Evolutionary conservation across 1,284 basidiomycete species (phyloP).

Genomic region (Filobasidium uniguttulatum): DNA sequence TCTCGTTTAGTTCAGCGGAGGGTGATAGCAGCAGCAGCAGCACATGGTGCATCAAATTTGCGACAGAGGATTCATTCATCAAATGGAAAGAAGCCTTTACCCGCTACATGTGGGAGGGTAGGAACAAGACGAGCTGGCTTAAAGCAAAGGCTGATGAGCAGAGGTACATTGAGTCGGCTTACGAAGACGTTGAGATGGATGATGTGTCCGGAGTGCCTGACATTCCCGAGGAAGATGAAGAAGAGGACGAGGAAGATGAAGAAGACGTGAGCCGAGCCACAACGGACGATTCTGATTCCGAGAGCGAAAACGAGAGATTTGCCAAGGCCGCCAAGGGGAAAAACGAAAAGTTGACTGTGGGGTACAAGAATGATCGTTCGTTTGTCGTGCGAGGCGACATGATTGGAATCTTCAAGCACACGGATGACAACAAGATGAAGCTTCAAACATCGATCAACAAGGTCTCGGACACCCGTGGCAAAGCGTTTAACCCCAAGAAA

Average conservation of each 20-base stretch:
- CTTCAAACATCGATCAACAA: conserved; percentile 82
- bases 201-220: conserved; percentile 48
- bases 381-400: conserved; percentile 91
- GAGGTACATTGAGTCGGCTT: conserved; percentile 49
- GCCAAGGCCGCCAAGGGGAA: conserved; percentile 44
- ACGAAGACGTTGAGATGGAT: conserved; percentile 70
- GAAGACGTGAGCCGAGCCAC: conserved; percentile 3
- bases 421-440: conserved; percentile 62
- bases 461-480: conserved; percentile 66
- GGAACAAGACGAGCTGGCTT: conserved; percentile 60
- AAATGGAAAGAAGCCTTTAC: conserved; percentile 56
- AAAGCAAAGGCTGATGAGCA: conserved; percentile 69
- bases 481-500: conserved; percentile 75
- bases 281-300: conserved; percentile 40
- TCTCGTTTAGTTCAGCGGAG: conserved; percentile 42
- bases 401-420: conserved; percentile 92
- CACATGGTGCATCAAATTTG: conserved; percentile 76
- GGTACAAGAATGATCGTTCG: conserved; percentile 90
- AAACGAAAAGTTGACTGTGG: conserved; percentile 85
- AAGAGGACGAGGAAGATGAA: conserved; percentile 42
- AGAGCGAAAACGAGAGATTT: conserved; percentile 60
- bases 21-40: conserved; percentile 42
- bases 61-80: conserved; percentile 46
- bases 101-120: conserved; percentile 64
- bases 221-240: conserved; percentile 26